Base-by-base conservation (phyloP, 2,329 filamentous ascomycete genomes). In the Talaromyces sp. region DNA sequence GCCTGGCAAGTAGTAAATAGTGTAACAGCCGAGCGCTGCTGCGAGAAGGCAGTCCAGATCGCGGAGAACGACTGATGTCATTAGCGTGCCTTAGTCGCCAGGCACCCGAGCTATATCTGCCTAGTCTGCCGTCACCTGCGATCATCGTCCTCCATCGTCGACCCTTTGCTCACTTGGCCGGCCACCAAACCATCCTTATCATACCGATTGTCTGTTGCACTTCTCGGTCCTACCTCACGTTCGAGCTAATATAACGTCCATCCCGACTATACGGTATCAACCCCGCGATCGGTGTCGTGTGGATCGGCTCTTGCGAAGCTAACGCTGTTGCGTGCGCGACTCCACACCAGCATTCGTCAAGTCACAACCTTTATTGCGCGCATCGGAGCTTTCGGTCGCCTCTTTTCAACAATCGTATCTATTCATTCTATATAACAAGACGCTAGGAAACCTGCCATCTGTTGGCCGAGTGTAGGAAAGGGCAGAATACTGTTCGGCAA, bases 91-190 rank as follows among this genome's bases (percentile, higher is more conserved):
- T 60, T 60, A 60, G 31, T 25, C 46, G 44, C 44, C 37, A 61
- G 59, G 58, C 58, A 61, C 46, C 46, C 25, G 35, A 39, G 57
- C 57, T 50, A n/a, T 18, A n/a, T 18, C 42, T 23, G 28, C 40
- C 18, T 23, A 39, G 37, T 21, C 46, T 50, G 28, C 48, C 44
- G 44, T 25, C 42, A 59, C 18, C 56, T 40, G 57, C 58, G 16
- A 25, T 18, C 33, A 39, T 39, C 52, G n/a, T 35, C 48, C 3
- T 54, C 50, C 55, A 42, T 31, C 55, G 25, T 18, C 23, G 39
- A 55, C 33, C 52, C 18, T 37, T 59, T 42, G 3, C 8, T 31
- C 57, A 35, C 5, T 28, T 59, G 6, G 21, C 46, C 46, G 23
- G 46, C 25, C 46, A n/a, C 46, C 46, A 7, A 31, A 31, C 46